These are phyloP conservation scores for Gossypium sturtianum DNA, from an alignment of 345 rosid species.

Conservation along the genomic window DNA sequence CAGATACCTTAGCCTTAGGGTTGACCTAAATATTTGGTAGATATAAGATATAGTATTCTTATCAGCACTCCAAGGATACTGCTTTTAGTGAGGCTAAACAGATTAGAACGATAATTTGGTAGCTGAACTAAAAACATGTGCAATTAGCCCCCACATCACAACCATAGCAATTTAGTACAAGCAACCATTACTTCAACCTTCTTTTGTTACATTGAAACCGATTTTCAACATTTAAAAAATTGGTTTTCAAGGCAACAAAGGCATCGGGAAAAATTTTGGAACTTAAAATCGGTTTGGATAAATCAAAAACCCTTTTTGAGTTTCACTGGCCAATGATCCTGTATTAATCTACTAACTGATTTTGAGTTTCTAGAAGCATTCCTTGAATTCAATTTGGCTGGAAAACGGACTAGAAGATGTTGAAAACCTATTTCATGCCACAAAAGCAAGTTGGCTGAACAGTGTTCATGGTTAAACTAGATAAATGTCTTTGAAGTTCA, in stretches of 20 bases:
- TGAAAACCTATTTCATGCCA: neutral
- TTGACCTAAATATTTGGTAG: conserved; percentile 54
- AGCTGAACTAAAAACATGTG: neutral
- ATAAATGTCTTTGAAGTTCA: neutral
- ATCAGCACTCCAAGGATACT: conserved; percentile 7
- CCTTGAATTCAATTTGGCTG: neutral
- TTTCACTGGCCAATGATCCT: neutral
- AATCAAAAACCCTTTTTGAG: neutral
- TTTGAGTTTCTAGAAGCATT: neutral
- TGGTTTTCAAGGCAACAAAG: neutral
- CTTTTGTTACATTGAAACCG: neutral
- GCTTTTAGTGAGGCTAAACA: neutral
- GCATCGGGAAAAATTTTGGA: neutral
- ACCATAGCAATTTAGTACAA: neutral
- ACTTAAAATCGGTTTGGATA: neutral
- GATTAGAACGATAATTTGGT: conserved; percentile 7
- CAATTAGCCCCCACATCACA: neutral
- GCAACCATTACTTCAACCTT: neutral
- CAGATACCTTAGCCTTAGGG: conserved; percentile 95
- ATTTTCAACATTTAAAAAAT: neutral
- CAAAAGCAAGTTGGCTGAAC: conserved; percentile 1
- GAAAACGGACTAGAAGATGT: neutral
- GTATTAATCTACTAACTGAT: neutral
- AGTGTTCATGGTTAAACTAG: neutral
- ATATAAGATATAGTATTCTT: conserved; percentile 6